These are phyloP conservation scores for Geotrichum phurueaensis DNA, from an alignment of 1,139 yeast species.

Conservation along the genomic window DNA sequence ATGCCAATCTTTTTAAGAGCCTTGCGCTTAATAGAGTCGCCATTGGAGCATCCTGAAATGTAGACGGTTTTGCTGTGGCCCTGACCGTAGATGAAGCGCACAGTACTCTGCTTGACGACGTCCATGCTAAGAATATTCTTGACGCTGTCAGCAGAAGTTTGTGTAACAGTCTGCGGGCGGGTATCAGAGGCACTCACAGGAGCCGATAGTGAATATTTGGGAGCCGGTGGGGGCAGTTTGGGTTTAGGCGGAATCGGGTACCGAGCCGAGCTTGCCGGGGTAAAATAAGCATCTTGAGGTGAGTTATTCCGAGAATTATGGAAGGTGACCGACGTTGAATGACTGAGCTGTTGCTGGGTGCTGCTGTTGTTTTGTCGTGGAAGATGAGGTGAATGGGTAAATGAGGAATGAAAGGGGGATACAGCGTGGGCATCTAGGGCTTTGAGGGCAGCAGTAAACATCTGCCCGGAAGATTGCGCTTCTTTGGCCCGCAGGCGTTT, in stretches of 20 bases:
- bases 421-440: conserved; percentile 23
- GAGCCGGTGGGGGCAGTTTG: conserved; percentile 5
- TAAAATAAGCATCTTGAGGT: conserved; percentile 6
- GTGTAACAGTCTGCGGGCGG: conserved; percentile 12
- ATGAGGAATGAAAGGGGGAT: conserved; percentile 23
- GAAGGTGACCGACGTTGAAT: neutral
- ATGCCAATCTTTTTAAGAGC: conserved; percentile 51
- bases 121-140: conserved; percentile 29
- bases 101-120: conserved; percentile 40
- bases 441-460: conserved; percentile 18
- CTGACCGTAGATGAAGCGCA: conserved; percentile 52
- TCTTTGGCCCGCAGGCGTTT: conserved; percentile 25
- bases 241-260: conserved; percentile 2
- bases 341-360: neutral
- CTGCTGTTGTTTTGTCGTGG: neutral
- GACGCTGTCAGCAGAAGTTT: conserved; percentile 12
- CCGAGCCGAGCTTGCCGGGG: neutral
- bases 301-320: neutral
- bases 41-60: conserved; percentile 74
- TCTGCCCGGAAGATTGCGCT: conserved; percentile 19
- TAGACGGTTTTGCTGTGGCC: conserved; percentile 72
- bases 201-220: conserved; percentile 16
- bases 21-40: conserved; percentile 69
- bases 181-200: conserved; percentile 12
- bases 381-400: neutral